Base-by-base conservation (phyloP, 73 alveolate genomes). In the Stentor roeselii region DNA sequence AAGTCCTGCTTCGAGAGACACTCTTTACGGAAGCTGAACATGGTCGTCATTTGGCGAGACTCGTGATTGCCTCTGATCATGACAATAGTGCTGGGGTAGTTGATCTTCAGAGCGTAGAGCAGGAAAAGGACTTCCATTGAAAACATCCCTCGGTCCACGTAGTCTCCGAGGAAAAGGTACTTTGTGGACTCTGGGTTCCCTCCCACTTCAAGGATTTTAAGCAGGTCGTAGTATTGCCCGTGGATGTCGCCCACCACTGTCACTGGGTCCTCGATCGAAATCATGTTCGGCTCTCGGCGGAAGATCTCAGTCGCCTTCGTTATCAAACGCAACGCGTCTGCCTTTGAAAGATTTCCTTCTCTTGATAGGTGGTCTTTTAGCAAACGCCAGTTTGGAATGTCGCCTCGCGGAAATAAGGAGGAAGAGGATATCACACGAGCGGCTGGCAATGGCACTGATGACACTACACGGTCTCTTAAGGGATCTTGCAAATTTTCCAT, bases 81-180 rank as follows among this genome's bases (percentile, higher is more conserved):
- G 84, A 88, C 87, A 3, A 94, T 90, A 76, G 84, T 89, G 77
- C 87, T 82, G 14, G 98, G 98, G 78, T 90, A 92, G 88, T 90
- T 92, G 42, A 92, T 78, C 83, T 95, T 95, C 78, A 90, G 82
- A 14, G 98, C 96, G 89, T 92, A 83, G 36, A 95, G 87, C 76
- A 95, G 85, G 78, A 94, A 89, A 27, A 95, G 78, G 32, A 89
- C 89, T 84, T 95, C 99, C 30, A 93, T 87, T 31, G 97, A 93
- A 75, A 84, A 90, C 34, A 86, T 78, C 3, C 98, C 98, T 60
- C 98, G 95, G 85, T 97, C 99, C 36, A 94, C 96, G 77, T 90
- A 97, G 87, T 97, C 97, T 31, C 99, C 99, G 15, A 97, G 83
- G 89, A 97, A 97, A 3, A 97, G 85, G 90, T 97, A 97, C 84